Conservation (phyloP, 1,139 yeast species). For the Magnusiomyces magnusii region DNA sequence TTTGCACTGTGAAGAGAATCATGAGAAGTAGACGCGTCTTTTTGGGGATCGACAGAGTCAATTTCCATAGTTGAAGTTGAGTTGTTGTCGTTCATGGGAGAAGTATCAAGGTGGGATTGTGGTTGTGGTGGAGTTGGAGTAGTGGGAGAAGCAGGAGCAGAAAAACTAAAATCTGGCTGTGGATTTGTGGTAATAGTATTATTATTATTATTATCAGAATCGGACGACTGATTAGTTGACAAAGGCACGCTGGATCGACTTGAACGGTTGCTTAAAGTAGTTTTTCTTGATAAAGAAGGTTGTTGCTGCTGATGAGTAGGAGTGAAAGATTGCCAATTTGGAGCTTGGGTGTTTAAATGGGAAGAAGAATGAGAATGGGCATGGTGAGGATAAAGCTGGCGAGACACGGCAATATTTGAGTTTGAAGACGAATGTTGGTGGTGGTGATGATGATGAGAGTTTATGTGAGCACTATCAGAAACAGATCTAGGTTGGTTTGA, state of each 20-base stretch:
- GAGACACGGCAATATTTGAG: neutral
- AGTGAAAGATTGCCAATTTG: conserved; percentile 14
- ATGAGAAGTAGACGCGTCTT: neutral
- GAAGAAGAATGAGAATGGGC: neutral
- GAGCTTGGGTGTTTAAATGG: neutral
- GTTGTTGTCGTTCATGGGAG: neutral
- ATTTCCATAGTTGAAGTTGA: neutral
- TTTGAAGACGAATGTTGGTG: neutral
- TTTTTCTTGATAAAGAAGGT: neutral
- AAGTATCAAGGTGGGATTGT: neutral
- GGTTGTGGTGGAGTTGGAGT: neutral
- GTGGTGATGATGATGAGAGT: no score
- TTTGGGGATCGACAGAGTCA: neutral
- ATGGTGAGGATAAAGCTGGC: neutral
- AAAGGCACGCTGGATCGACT: neutral
- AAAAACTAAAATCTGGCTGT: neutral
- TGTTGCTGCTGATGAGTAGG: conserved; percentile 1
- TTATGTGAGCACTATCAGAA: neutral
- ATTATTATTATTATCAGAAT: neutral
- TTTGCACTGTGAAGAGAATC: no score
- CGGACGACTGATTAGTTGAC: neutral
- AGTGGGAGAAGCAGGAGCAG: neutral
- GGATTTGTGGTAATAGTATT: neutral
- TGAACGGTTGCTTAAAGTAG: neutral
- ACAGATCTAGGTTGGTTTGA: neutral